Evolutionary conservation across 352 stramenopile species (phyloP).

Genomic region (Peronospora destructor): DNA sequence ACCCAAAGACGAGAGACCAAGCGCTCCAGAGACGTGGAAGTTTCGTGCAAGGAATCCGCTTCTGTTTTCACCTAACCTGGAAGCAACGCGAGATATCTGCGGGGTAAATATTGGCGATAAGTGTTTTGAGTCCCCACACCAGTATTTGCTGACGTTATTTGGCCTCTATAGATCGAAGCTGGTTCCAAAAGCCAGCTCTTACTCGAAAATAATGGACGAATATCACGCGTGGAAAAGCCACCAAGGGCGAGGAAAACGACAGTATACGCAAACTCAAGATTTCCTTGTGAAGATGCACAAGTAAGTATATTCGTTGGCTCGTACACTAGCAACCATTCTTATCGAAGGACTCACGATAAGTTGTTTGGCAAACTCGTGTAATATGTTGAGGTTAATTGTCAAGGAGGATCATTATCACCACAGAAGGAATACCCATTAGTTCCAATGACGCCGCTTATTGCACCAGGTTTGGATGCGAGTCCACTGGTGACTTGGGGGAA

Average conservation of each 20-base stretch:
- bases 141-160: not conserved
- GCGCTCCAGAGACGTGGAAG: conserved; percentile 63
- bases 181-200: conserved; percentile 17
- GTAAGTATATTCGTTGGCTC: conserved; percentile 13
- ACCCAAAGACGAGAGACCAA: conserved; percentile 49
- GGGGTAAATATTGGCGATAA: conserved; percentile 28
- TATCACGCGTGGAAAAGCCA: conserved; percentile 18
- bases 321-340: not conserved
- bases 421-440: conserved; percentile 45
- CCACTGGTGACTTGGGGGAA: conserved; percentile 83
- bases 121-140: not conserved
- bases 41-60: conserved; percentile 71
- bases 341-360: not conserved
- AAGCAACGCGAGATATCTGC: conserved; percentile 51
- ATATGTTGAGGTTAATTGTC: not conserved
- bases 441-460: conserved; percentile 74
- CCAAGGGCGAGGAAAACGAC: conserved; percentile 38
- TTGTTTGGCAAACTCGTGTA: conserved; percentile 3
- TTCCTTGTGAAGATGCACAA: conserved; percentile 23
- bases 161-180: conserved; percentile 22
- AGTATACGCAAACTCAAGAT: conserved; percentile 73
- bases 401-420: conserved; percentile 2
- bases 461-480: conserved; percentile 60
- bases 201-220: conserved; percentile 43
- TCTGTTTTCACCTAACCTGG: conserved; percentile 66